phyloP scores from a whole-genome alignment of 2,329 filamentous ascomycete species.

The Curvularia hawaiiensis region DNA sequence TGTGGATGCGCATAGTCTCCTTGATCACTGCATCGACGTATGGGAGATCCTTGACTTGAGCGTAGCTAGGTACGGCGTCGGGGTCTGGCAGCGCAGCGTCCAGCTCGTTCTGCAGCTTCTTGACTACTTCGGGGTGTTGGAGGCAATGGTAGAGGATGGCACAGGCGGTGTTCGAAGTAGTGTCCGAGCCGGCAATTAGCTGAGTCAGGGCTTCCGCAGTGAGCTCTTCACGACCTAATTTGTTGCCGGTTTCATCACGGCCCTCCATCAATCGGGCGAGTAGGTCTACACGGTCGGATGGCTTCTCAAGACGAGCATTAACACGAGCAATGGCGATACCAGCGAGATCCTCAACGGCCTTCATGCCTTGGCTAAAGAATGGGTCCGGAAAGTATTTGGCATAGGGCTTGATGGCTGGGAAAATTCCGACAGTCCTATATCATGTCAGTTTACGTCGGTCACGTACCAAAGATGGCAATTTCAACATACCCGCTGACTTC shows the following conservation, averaged over 20 bases:
- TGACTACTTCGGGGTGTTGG: slow-evolving; percentile 70
- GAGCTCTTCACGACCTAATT: slow-evolving; percentile 76
- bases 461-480: neutral
- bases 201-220: slow-evolving; percentile 90
- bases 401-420: slow-evolving; percentile 76
- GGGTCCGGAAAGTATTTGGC: slow-evolving; percentile 80
- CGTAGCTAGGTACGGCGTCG: slow-evolving; percentile 70
- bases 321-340: slow-evolving; percentile 89
- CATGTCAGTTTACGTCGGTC: slow-evolving; percentile 10
- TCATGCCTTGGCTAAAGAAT: slow-evolving; percentile 76
- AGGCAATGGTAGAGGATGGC: slow-evolving; percentile 80
- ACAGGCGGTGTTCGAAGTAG: slow-evolving; percentile 80
- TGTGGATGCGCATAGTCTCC: slow-evolving; percentile 86
- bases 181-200: slow-evolving; percentile 80
- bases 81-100: slow-evolving; percentile 68
- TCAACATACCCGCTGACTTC: slow-evolving; percentile 73
- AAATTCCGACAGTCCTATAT: slow-evolving; percentile 69
- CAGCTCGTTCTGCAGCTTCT: slow-evolving; percentile 75
- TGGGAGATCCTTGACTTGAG: slow-evolving; percentile 73
- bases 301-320: slow-evolving; percentile 67
- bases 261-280: slow-evolving; percentile 85
- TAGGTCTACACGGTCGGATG: slow-evolving; percentile 73
- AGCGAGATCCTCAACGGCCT: slow-evolving; percentile 78
- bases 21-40: slow-evolving; percentile 79
- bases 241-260: slow-evolving; percentile 77